Evolutionary conservation across 441 rosid genomes (phyloP).

Genomic region (Syzygium malaccense): DNA sequence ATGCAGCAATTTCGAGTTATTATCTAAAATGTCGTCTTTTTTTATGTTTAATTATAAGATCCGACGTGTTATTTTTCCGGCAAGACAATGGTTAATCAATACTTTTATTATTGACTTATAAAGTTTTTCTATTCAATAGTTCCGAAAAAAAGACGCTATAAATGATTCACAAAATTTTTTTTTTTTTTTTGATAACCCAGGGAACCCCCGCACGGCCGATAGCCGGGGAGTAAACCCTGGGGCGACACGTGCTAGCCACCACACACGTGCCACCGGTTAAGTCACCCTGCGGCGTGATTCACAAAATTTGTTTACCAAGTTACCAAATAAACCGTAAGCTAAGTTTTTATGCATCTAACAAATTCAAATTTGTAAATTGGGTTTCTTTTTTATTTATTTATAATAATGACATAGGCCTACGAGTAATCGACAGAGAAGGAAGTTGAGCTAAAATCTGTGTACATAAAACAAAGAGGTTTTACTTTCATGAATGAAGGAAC

Average conservation of each 20-base stretch:
- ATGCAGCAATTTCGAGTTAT: accelerated
- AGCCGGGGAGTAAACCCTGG: too few species aligned
- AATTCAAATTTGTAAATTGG: neutral
- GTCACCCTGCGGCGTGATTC: too few species aligned
- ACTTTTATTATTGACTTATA: neutral
- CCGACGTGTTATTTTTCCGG: accelerated
- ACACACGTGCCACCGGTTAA: too few species aligned
- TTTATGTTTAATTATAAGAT: neutral
- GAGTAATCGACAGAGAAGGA: neutral
- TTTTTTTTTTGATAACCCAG: too few species aligned
- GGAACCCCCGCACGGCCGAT: too few species aligned
- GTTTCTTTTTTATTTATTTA: neutral
- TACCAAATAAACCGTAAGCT: neutral
- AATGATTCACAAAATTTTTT: neutral
- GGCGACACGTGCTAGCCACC: too few species aligned
- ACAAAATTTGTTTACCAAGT: neutral
- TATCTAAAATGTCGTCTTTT: neutral
- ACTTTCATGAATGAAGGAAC: neutral
- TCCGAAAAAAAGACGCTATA: neutral
- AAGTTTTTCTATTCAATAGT: neutral
- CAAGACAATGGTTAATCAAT: neutral
- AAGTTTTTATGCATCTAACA: neutral
- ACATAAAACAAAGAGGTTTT: neutral
- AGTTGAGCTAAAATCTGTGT: neutral
- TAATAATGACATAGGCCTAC: neutral